These are phyloP conservation scores for Entomortierella chlamydospora DNA, from an alignment of 192 early-diverging fungal species.

Conservation along the genomic window DNA sequence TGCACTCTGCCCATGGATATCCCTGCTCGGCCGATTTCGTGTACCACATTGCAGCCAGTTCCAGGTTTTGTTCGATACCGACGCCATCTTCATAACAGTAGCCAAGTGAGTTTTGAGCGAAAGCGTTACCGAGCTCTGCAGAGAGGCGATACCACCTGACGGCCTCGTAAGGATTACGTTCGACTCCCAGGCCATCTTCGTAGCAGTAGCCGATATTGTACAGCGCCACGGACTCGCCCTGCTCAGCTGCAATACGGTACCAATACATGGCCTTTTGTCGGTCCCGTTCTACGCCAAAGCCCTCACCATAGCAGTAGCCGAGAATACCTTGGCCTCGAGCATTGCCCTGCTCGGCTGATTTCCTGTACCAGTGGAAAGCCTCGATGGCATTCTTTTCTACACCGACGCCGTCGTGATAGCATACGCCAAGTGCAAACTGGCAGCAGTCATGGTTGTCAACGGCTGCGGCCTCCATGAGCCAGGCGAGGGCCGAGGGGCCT, in stretches of 20 bases:
- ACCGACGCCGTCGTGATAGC: slow-evolving; percentile 85
- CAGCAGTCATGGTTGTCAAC: slow-evolving; percentile 67
- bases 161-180: slow-evolving; percentile 61
- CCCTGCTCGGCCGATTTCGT: slow-evolving; percentile 67
- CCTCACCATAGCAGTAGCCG: slow-evolving; percentile 90
- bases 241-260: slow-evolving; percentile 69
- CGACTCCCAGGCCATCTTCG: slow-evolving; percentile 71
- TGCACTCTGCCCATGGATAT: slow-evolving; percentile 78
- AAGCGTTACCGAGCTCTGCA: slow-evolving; percentile 82
- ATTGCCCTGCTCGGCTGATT: slow-evolving; percentile 69
- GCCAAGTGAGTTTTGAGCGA: slow-evolving; percentile 88
- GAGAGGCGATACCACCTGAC: slow-evolving; percentile 74
- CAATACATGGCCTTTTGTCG: slow-evolving; percentile 74
- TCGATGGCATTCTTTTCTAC: slow-evolving; percentile 69
- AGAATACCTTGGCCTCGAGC: slow-evolving; percentile 76
- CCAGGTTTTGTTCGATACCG: slow-evolving; percentile 68
- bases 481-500: slow-evolving; percentile 67
- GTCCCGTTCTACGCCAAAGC: slow-evolving; percentile 76
- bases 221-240: slow-evolving; percentile 71
- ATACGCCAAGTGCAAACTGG: slow-evolving; percentile 79
- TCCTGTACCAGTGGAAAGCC: slow-evolving; percentile 81
- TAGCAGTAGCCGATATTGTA: slow-evolving; percentile 76
- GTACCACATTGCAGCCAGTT: slow-evolving; percentile 72
- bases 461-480: slow-evolving; percentile 73
- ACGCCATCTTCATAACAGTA: slow-evolving; percentile 88